Evolutionary conservation across 208 protist species (phyloP).

Genomic region (Leishmania arabica): DNA sequence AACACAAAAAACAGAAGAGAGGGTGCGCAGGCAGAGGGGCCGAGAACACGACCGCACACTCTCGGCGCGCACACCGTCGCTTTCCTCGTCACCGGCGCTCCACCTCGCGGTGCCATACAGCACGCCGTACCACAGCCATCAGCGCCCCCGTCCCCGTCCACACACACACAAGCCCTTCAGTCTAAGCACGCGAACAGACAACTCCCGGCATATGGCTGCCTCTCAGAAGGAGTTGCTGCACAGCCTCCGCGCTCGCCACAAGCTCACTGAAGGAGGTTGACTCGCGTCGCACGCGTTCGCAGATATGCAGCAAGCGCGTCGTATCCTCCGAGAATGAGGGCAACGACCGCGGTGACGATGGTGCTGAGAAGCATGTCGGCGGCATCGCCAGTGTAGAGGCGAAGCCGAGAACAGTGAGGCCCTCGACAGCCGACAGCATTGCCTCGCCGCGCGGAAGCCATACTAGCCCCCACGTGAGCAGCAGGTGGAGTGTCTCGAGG

Average conservation of each 20-base stretch:
- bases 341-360: not conserved
- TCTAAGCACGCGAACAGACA: not conserved
- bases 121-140: not conserved
- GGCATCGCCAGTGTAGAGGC: not conserved
- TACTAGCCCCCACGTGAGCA: slow-evolving; percentile 36
- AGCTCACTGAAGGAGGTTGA: not conserved
- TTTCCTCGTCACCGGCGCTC: not conserved
- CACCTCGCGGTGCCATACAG: too few relatives aligned
- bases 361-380: not conserved
- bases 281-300: slow-evolving; percentile 1
- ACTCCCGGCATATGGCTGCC: not conserved
- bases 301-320: slow-evolving; percentile 1
- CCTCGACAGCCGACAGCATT: not conserved
- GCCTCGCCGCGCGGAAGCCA: slow-evolving; percentile 2
- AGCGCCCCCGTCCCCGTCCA: too few relatives aligned
- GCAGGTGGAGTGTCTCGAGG: slow-evolving; percentile 37
- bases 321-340: not conserved
- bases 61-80: not conserved
- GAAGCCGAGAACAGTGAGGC: not conserved
- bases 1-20: not conserved
- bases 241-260: slow-evolving; percentile 6
- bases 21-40: not conserved
- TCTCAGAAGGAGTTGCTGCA: slow-evolving; percentile 1
- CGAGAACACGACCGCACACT: not conserved
- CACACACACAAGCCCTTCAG: not conserved